Evolutionary conservation across 31 red algal species (phyloP).

Genomic region (Pterothamnion heteromorphum): DNA sequence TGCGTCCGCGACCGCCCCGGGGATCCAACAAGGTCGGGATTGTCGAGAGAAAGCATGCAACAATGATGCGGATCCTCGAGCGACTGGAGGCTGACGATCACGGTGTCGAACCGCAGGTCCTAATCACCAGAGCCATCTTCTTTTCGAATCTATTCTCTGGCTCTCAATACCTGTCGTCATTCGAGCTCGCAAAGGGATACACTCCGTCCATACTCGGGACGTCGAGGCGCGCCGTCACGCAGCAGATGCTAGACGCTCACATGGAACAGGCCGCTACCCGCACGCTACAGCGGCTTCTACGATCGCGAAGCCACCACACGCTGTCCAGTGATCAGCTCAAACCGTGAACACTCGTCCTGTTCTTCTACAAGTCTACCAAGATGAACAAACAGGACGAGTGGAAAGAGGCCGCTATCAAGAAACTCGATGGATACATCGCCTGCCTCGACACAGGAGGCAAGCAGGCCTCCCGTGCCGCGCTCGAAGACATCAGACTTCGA

Average conservation of each 20-base stretch:
- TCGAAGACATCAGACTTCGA: background rate
- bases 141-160: slow-evolving; percentile 38
- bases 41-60: slow-evolving; percentile 20
- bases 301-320: no score
- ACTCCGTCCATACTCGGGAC: background rate
- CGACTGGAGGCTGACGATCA: background rate
- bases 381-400: background rate
- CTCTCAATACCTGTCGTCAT: background rate
- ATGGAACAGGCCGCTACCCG: slow-evolving; percentile 9
- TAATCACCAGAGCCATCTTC: slow-evolving; percentile 19
- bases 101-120: background rate
- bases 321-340: no score
- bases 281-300: slow-evolving; percentile 21
- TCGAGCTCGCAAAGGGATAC: background rate
- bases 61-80: background rate
- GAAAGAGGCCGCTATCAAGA: no score
- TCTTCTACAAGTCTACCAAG: background rate
- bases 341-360: background rate
- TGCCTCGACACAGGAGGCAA: no score
- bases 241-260: background rate
- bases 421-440: no score
- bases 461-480: no score
- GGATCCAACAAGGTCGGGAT: slow-evolving; percentile 34
- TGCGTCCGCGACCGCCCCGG: slow-evolving; percentile 29
- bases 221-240: background rate